These are phyloP conservation scores for Rhamnella rubrinervis DNA, from an alignment of 331 rosid genomes.

Conservation along the genomic window DNA sequence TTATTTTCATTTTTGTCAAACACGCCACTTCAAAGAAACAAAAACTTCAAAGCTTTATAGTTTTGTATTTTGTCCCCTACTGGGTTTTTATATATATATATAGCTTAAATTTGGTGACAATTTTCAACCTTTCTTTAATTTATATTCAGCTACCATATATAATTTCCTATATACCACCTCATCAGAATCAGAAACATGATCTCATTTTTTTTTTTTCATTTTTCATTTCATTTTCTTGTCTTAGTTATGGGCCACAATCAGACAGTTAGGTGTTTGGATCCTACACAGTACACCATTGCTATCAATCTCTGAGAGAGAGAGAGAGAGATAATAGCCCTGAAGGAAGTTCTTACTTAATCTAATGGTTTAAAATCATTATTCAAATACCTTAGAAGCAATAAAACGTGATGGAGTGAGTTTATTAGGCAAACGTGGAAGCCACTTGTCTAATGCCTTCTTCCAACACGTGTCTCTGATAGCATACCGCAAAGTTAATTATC, in stretches of 20 bases:
- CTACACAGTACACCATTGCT: constrained; percentile 1
- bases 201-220: background rate
- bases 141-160: too few relatives aligned
- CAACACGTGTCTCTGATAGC: constrained; percentile 27
- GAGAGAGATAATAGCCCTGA: background rate
- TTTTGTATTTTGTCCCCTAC: background rate
- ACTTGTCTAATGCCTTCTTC: constrained; percentile 18
- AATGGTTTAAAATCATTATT: background rate
- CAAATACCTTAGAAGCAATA: constrained; percentile 24
- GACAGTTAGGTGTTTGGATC: background rate
- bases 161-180: too few relatives aligned
- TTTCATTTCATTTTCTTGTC: background rate
- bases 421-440: constrained; percentile 12
- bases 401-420: constrained; percentile 19
- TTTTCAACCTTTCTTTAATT: background rate
- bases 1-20: background rate
- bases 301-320: constrained; percentile 1
- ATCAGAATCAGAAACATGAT: too few relatives aligned
- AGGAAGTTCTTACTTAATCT: background rate
- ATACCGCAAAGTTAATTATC: constrained; percentile 27
- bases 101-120: too few relatives aligned
- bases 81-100: too few relatives aligned
- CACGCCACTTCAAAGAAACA: background rate
- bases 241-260: background rate
- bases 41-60: background rate